Evolutionary conservation across 768 basidiomycete genomes (phyloP).

Genomic region (Collybia sp.): DNA sequence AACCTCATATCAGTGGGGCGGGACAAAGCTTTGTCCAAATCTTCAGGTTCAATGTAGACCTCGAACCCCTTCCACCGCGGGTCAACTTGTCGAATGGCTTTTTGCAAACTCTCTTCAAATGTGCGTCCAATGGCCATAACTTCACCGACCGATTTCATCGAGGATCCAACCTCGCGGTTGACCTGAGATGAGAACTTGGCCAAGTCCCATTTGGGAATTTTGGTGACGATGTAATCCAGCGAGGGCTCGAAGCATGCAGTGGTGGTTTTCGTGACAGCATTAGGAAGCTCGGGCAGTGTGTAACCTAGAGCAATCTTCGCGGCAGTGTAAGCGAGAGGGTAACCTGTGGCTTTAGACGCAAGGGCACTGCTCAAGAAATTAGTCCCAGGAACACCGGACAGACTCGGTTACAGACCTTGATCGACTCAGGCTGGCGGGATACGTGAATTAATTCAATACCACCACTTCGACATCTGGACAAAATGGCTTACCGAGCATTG

Average conservation of each 20-base stretch:
- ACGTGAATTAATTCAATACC: constrained; percentile 1
- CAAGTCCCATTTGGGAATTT: constrained; percentile 99
- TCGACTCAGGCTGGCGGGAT: constrained; percentile 56
- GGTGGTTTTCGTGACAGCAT: constrained; percentile 98
- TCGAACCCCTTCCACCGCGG: constrained; percentile 97
- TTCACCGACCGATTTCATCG: constrained; percentile 99
- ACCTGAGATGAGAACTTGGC: constrained; percentile 96
- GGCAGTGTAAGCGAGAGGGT: constrained; percentile 98
- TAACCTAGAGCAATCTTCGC: constrained; percentile 98
- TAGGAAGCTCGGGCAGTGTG: constrained; percentile 95
- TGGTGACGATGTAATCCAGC: constrained; percentile 98
- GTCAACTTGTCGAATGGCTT: constrained; percentile 96
- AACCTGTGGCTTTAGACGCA: constrained; percentile 98
- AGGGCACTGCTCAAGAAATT: constrained; percentile 57
- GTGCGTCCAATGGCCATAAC: constrained; percentile 99
- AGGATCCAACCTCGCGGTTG: constrained; percentile 89
- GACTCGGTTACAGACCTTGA: constrained; percentile 49
- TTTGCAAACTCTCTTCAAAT: constrained; percentile 97
- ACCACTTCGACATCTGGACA: constrained; percentile 1
- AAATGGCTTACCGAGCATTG: constrained; percentile 71
- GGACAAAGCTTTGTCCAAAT: constrained; percentile 73
- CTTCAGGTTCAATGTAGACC: constrained; percentile 85
- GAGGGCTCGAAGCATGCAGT: constrained; percentile 99
- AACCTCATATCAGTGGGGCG: constrained; percentile 93
- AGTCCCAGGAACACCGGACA: neutral